Base-by-base conservation (phyloP, 768 basidiomycete genomes). In the Tricholoma terreum region DNA sequence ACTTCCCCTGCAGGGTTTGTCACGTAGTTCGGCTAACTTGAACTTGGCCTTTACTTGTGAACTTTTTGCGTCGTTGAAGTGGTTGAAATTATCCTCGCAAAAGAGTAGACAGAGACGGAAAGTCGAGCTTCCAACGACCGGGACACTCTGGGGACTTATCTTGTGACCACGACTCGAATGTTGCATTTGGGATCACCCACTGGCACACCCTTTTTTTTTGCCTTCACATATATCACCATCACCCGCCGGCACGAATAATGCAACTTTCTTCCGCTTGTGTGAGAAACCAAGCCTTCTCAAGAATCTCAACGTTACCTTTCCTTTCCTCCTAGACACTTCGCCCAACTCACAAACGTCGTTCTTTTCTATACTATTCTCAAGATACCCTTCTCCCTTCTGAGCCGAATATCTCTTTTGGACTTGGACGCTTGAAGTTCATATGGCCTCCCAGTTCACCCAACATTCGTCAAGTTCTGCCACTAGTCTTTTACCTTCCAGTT, bases 371-470 rank as follows among this genome's bases (percentile, higher is more conserved):
- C 38, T 54, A 54, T 22, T 21, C 19, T 50, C 38, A 27, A 48
- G 27, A 52, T 42, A 33, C 56, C 33, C 33, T 14, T 36, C 38
- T 35, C 10, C 27, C 31, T 17, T 38, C 40, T 42, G 12, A 36
- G 27, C 45, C 22, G 34, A 30, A 36, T 17, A 15, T 15, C 52
- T 35, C 21, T n/a, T 45, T 24, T 36, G 8, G 49, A 50, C 48
- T 33, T 50, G 27, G 21, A 35, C 21, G 30, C 42, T 24, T 34
- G 21, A 30, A 19, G 17, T 49, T 46, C 54, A 53, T n/a, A 65
- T 67, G 66, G 57, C 52, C 58, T 52, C 51, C 33, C 64, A 56
- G 24, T 67, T 64, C 49, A 65, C 64, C 17, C 61, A 59, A 36
- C 61, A 62, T 42, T 58, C 62, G 30, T 56, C 61, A 24, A 55